Base-by-base conservation (phyloP, 2,329 filamentous ascomycete genomes). In the Leptographium procerum region DNA sequence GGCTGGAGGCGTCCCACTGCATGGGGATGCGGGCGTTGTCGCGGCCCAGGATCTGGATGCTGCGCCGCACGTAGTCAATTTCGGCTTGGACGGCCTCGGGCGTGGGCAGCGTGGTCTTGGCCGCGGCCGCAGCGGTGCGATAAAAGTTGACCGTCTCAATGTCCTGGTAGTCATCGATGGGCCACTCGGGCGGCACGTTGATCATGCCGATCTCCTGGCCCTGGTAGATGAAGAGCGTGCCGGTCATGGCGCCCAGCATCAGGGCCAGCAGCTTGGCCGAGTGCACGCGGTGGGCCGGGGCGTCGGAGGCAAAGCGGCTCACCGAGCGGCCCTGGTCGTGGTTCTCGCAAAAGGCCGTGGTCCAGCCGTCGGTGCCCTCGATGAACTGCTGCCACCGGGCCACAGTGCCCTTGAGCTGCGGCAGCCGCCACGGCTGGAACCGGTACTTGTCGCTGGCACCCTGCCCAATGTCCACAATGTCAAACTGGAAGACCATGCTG, bases 401-500 rank as follows among this genome's bases (percentile, higher is more conserved):
- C 4, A 82, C 69, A 9, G 77, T 73, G 19, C 40, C 40, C 58
- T 64, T 64, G 59, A 84, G 61, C 26, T 76, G 69, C 0, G 75
- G 69, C 8, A 83, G 71, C 9, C 69, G 73, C 67, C 72, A 84
- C 48, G 71, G 73, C 9, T 72, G 71, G 40, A 79, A 81, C 58
- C 81, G 77, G 65, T 81, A 79, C 61, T 77, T 79, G 54, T 77
- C 71, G 0, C 33, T 52, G 1, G 48, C 67, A 58, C 80, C 78
- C 57, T 76, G 74, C 7, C 80, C 85, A 19, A 86, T 72, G 65
- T 85, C 78, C 9, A 87, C 82, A 52, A 84, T 77, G 63, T 84
- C 81, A 61, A 85, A 84, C 63, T 84, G 82, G 69, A 88, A 88
- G 1, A 87, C 82, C 85, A 88, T 88, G 66, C 83, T 79, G 54